Evolutionary conservation across 768 basidiomycete species (phyloP).

Genomic region (Lenzites betulinus): DNA sequence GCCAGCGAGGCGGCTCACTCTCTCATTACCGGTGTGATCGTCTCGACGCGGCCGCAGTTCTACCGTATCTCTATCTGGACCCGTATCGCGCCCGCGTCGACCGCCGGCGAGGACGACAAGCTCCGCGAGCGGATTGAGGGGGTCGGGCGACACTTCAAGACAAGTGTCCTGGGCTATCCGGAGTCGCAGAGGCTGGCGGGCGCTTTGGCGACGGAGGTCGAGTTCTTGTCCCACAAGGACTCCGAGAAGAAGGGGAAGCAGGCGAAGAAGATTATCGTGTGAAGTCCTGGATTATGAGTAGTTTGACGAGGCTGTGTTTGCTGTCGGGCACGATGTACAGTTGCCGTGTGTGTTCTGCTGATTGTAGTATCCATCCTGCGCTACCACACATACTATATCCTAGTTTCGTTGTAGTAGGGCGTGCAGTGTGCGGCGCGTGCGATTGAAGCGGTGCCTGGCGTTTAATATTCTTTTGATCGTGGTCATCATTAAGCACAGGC

Average conservation of each 20-base stretch:
- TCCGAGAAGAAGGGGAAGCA: conserved; percentile 91
- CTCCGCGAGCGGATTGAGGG: conserved; percentile 81
- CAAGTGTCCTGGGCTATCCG: conserved; percentile 77
- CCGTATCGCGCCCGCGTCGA: conserved; percentile 64
- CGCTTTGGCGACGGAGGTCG: conserved; percentile 92
- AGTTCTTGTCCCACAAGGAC: conserved; percentile 94
- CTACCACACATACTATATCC: conserved; percentile 20
- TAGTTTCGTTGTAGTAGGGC: background rate
- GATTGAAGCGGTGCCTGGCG: background rate
- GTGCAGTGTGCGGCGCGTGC: background rate
- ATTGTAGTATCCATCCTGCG: conserved; percentile 17
- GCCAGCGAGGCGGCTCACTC: conserved; percentile 50
- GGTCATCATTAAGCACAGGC: background rate
- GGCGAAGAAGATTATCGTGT: conserved; percentile 77
- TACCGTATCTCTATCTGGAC: conserved; percentile 99
- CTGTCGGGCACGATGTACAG: conserved; percentile 11
- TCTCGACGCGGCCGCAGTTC: conserved; percentile 91
- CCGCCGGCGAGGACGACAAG: conserved; percentile 47
- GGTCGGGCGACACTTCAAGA: conserved; percentile 92
- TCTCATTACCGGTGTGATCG: conserved; percentile 66
- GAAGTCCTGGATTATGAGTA: conserved; percentile 23
- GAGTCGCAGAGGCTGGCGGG: conserved; percentile 76
- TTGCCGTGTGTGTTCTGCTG: conserved; percentile 24
- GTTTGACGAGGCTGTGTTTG: background rate
- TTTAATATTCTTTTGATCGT: background rate